Evolutionary conservation across 495 filamentous ascomycete genomes (phyloP).

Genomic region (Hypoxylon cercidicola): DNA sequence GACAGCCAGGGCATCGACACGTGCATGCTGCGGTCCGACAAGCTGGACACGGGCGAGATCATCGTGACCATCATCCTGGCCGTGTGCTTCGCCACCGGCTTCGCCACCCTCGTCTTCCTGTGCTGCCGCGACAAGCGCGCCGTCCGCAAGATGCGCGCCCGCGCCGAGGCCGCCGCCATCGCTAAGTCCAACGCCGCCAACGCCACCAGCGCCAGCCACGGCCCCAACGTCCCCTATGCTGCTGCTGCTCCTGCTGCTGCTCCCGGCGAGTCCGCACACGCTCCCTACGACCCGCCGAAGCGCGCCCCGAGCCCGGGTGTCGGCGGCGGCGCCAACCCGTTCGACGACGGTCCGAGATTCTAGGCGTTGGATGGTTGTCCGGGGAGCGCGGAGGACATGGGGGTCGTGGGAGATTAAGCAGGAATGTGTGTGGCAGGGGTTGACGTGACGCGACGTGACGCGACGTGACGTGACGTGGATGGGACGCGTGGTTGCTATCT

Average conservation of each 20-base stretch:
- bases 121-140: conserved; percentile 52
- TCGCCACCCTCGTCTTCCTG: conserved; percentile 52
- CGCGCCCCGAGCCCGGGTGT: conserved; percentile 7
- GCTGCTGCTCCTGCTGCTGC: neutral
- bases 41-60: conserved; percentile 49
- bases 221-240: conserved; percentile 13
- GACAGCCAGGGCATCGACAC: conserved; percentile 44
- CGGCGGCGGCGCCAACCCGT: conserved; percentile 1
- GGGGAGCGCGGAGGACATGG: neutral
- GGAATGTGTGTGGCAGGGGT: too few relatives aligned
- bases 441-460: too few relatives aligned
- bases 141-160: conserved; percentile 45
- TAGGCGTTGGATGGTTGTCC: conserved; percentile 1
- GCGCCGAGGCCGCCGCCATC: conserved; percentile 49
- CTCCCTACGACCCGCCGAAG: neutral
- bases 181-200: conserved; percentile 50
- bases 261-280: neutral
- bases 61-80: conserved; percentile 57
- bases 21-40: conserved; percentile 57
- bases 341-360: conserved; percentile 17
- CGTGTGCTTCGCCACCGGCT: conserved; percentile 37
- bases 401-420: too few relatives aligned
- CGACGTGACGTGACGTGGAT: too few relatives aligned
- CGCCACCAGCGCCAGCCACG: conserved; percentile 43
- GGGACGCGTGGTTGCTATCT: too few relatives aligned